Conservation (phyloP, 805 yeast genomes). For the Kurtzmaniella cleridarum region DNA sequence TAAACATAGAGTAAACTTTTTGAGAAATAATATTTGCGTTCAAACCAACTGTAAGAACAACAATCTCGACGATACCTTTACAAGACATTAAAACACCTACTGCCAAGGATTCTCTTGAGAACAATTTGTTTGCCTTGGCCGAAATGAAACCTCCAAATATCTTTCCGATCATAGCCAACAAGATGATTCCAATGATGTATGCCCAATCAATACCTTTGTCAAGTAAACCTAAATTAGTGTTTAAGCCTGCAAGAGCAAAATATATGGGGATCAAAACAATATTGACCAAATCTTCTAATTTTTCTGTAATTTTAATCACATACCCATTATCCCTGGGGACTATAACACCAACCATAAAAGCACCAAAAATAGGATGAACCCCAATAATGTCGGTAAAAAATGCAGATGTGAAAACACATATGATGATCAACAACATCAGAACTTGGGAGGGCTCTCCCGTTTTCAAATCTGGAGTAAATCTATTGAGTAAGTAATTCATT, state of each 20-base stretch:
- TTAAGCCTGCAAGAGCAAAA: constrained; percentile 75
- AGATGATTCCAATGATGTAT: constrained; percentile 61
- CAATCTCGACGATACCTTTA: constrained; percentile 84
- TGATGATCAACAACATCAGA: constrained; percentile 50
- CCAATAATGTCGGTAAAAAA: constrained; percentile 82
- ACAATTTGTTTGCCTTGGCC: constrained; percentile 55
- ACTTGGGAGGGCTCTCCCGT: constrained; percentile 59
- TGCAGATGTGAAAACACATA: constrained; percentile 58
- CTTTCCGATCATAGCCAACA: constrained; percentile 65
- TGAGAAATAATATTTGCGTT: constrained; percentile 62
- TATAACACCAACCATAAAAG: constrained; percentile 70
- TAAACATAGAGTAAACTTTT: constrained; percentile 72
- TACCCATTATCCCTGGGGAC: constrained; percentile 74
- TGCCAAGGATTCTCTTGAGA: constrained; percentile 68
- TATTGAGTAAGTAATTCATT: constrained; percentile 41
- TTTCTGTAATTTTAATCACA: constrained; percentile 63
- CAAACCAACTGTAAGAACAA: constrained; percentile 69
- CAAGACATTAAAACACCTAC: constrained; percentile 84
- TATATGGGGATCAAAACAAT: constrained; percentile 69
- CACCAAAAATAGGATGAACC: constrained; percentile 83
- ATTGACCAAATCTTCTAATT: constrained; percentile 73
- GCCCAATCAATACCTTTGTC: constrained; percentile 74
- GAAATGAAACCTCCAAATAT: constrained; percentile 62
- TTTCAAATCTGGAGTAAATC: constrained; percentile 48
- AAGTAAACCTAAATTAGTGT: constrained; percentile 59